phyloP scores from a whole-genome alignment of 768 basidiomycete species.

The Pleurotus salmoneostramineus region DNA sequence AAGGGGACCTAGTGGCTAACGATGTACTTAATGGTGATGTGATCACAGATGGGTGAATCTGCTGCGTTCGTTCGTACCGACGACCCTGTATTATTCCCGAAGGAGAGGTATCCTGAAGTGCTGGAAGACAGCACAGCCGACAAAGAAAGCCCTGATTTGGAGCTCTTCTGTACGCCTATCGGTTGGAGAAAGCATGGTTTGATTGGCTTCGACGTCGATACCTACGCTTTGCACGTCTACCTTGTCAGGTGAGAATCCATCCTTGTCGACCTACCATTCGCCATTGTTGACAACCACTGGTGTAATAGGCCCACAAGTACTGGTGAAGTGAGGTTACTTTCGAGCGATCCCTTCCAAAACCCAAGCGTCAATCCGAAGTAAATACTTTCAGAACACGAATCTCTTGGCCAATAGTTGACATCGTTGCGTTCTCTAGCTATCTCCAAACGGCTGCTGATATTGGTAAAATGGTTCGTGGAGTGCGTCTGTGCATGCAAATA shows the following conservation, averaged over 20 bases:
- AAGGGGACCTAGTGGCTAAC: background rate
- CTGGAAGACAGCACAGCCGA: slow-evolving; percentile 43
- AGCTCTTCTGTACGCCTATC: slow-evolving; percentile 39
- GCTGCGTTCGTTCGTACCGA: slow-evolving; percentile 58
- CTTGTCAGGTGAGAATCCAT: slow-evolving; percentile 30
- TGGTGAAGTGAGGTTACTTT: slow-evolving; percentile 35
- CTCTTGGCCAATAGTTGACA: background rate
- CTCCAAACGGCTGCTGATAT: slow-evolving; percentile 36
- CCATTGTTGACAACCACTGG: background rate
- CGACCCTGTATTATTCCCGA: slow-evolving; percentile 45
- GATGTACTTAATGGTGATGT: no score
- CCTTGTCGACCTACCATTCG: background rate
- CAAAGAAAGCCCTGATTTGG: slow-evolving; percentile 42
- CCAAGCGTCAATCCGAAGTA: slow-evolving; percentile 41
- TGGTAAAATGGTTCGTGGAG: slow-evolving; percentile 37
- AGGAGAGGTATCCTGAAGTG: slow-evolving; percentile 27
- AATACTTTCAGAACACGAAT: background rate
- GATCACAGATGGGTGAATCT: slow-evolving; percentile 42
- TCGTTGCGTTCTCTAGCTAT: slow-evolving; percentile 27
- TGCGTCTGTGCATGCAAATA: slow-evolving; percentile 33
- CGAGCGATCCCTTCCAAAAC: slow-evolving; percentile 36
- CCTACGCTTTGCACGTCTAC: slow-evolving; percentile 37
- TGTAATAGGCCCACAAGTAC: slow-evolving; percentile 34
- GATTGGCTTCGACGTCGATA: slow-evolving; percentile 19
- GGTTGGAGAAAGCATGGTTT: slow-evolving; percentile 32